Conservation (phyloP, 2,329 filamentous ascomycete genomes). For the Curvularia lunata region DNA sequence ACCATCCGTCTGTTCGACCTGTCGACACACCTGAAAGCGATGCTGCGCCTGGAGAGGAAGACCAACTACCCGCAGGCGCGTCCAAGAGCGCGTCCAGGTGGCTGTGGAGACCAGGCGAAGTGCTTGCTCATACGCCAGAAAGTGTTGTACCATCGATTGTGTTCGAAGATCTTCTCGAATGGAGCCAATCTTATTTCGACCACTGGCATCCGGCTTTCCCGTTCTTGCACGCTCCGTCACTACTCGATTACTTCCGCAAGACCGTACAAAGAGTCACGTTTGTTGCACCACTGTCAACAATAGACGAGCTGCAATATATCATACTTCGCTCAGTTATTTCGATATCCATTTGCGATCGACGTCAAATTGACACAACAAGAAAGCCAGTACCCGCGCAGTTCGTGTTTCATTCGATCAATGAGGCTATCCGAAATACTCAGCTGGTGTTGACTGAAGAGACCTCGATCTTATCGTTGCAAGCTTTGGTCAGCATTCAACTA, state of each 20-base stretch:
- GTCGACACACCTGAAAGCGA: slow-evolving; percentile 28
- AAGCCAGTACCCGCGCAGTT: slow-evolving; percentile 21
- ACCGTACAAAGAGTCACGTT: slow-evolving; percentile 9
- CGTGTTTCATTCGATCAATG: slow-evolving; percentile 30
- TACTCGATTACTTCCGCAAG: slow-evolving; percentile 27
- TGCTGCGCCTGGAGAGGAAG: slow-evolving; percentile 29
- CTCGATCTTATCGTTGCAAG: slow-evolving; percentile 32
- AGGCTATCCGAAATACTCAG: slow-evolving; percentile 28
- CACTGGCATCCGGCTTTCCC: slow-evolving; percentile 38
- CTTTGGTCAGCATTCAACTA: slow-evolving; percentile 32
- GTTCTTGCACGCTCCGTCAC: slow-evolving; percentile 31
- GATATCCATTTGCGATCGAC: slow-evolving; percentile 30
- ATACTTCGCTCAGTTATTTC: slow-evolving; percentile 34
- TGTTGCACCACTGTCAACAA: slow-evolving; percentile 4
- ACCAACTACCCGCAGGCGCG: slow-evolving; percentile 27
- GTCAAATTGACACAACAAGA: slow-evolving; percentile 18
- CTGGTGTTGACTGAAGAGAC: slow-evolving; percentile 29
- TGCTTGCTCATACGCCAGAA: slow-evolving; percentile 10
- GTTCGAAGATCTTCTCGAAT: slow-evolving; percentile 34
- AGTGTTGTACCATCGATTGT: slow-evolving; percentile 6
- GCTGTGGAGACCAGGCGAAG: slow-evolving; percentile 28
- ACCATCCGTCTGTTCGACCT: slow-evolving; percentile 4
- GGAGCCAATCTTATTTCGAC: slow-evolving; percentile 39
- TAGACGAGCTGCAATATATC: slow-evolving; percentile 22
- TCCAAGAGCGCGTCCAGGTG: slow-evolving; percentile 31